Conservation (phyloP, 1,139 yeast species). For the Eremothecium gossypii region DNA sequence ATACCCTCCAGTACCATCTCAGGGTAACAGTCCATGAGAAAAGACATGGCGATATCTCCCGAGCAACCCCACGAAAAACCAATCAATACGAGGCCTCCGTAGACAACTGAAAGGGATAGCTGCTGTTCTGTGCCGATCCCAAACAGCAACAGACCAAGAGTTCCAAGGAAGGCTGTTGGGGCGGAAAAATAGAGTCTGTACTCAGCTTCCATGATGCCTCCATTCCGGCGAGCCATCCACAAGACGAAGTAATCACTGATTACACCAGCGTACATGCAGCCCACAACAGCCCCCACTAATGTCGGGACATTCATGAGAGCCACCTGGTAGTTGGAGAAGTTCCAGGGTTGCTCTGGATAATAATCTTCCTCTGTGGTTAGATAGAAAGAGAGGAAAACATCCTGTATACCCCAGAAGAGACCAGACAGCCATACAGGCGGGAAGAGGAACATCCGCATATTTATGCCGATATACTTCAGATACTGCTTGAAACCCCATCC, state of each 20-base stretch:
- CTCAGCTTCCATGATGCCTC: constrained; percentile 74
- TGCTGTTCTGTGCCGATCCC: constrained; percentile 74
- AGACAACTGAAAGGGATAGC: constrained; percentile 53
- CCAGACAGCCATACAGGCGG: constrained; percentile 73
- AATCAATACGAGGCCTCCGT: constrained; percentile 57
- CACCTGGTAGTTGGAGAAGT: constrained; percentile 59
- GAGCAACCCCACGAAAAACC: constrained; percentile 71
- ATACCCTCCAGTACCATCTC: constrained; percentile 73
- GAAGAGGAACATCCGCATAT: constrained; percentile 59
- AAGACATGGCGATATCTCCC: constrained; percentile 66
- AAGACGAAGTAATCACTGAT: constrained; percentile 64
- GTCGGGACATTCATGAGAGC: constrained; percentile 81
- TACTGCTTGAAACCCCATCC: constrained; percentile 70
- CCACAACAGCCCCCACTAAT: constrained; percentile 67
- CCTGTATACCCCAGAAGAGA: constrained; percentile 76
- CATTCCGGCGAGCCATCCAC: constrained; percentile 61
- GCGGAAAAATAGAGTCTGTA: constrained; percentile 63
- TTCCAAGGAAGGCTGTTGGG: constrained; percentile 59
- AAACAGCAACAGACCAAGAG: constrained; percentile 67
- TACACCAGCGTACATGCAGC: constrained; percentile 70
- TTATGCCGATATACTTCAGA: constrained; percentile 43
- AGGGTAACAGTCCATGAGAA: constrained; percentile 63
- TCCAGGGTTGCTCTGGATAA: constrained; percentile 64
- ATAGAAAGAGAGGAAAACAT: constrained; percentile 72
- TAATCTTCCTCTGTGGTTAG: constrained; percentile 69